Conservation (phyloP, 257 asterid genomes). For the Orobanche coerulescens region DNA sequence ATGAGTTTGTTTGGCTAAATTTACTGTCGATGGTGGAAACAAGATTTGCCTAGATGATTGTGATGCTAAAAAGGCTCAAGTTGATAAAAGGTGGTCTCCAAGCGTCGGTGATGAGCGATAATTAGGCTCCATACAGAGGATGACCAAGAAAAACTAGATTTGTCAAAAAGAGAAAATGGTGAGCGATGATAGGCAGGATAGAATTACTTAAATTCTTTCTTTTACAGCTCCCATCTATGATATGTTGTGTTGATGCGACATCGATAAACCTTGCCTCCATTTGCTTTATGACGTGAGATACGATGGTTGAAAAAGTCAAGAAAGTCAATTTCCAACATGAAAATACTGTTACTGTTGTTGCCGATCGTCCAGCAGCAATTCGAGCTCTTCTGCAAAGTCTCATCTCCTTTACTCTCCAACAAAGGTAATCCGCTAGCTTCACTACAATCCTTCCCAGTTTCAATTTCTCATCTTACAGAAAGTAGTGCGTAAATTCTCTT, state of each 20-base stretch:
- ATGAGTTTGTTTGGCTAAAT: background rate
- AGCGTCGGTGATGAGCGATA: background rate
- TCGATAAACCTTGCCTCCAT: background rate
- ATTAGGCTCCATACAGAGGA: background rate
- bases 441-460: too few relatives aligned
- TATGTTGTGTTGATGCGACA: background rate
- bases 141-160: background rate
- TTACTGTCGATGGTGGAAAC: background rate
- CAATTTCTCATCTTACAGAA: too few relatives aligned
- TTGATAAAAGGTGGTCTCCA: too few relatives aligned
- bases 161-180: background rate
- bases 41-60: background rate
- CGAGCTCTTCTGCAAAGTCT: too few relatives aligned
- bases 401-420: too few relatives aligned
- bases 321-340: background rate
- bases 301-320: background rate
- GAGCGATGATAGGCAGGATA: too few relatives aligned
- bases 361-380: too few relatives aligned
- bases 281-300: background rate
- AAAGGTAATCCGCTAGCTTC: too few relatives aligned
- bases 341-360: too few relatives aligned
- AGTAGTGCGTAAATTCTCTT: too few relatives aligned
- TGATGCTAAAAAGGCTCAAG: background rate
- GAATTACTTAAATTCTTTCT: too few relatives aligned
- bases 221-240: too few relatives aligned